Base-by-base conservation (phyloP, 2,329 filamentous ascomycete genomes). In the Gliomastix tumulicola region DNA sequence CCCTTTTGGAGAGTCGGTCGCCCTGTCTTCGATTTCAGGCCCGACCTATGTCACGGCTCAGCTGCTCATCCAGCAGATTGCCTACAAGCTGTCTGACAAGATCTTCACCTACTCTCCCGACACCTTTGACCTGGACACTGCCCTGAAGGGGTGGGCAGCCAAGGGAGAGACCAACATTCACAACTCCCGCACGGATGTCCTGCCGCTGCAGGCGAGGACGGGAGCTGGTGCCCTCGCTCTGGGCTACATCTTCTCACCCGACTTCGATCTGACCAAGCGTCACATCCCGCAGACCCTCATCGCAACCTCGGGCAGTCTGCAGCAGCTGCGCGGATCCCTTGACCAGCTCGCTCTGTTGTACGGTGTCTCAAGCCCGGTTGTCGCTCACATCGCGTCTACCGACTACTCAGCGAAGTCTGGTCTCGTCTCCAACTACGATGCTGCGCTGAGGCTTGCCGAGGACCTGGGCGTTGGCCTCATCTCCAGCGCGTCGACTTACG, bases 31-130 rank as follows among this genome's bases (percentile, higher is more conserved):
- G 50, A 85, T 97, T 59, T 81, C 76, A 42, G 92, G 90, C 13
- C 86, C 90, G 47, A 92, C 86, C 38, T 98, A 98, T 64, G 76
- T 90, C 43, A 97, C 90, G 28, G 86, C 88, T 21, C 92, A 98
- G 66, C 80, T 88, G 17, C 77, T 98, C 38, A 84, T 97, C 46
- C 92, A 98, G 68, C 92, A 98, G 65, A 84, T 97, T 46, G 88
- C 90, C 42, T 98, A 95, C 66, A 78, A 86, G 45, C 74, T 98
- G 43, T 97, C 90, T 39, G 89, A 97, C 71, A 95, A 94, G 72
- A 81, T 97, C 65, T 98, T 95, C 68, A 85, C 89, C 39, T 97
- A 94, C 70, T 97, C 90, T 4, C 88, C 89, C 20, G 86, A 94
- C 54, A 85, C 87, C 12, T 97, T 96, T 54, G 86, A 94, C 56